These are phyloP conservation scores for Mortierella sp. DNA, from an alignment of 371 early-diverging fungal species.

Conservation along the genomic window DNA sequence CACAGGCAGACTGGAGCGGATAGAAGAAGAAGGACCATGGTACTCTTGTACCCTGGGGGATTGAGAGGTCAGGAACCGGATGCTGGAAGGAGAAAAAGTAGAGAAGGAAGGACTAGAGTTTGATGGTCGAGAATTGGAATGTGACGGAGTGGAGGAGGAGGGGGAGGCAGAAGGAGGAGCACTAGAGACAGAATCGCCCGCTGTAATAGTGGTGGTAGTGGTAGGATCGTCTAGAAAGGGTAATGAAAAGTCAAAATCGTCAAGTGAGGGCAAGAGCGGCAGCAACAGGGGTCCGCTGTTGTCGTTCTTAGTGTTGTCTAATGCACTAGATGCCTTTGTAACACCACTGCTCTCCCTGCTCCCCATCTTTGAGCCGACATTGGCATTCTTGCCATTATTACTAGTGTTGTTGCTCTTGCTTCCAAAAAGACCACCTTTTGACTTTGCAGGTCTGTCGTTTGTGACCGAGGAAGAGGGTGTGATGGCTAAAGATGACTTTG, in stretches of 20 bases:
- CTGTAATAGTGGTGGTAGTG: neutral
- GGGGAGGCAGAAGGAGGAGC: slow-evolving; percentile 6
- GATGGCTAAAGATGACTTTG: slow-evolving; percentile 29
- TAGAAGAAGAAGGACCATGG: slow-evolving; percentile 12
- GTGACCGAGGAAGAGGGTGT: slow-evolving; percentile 12
- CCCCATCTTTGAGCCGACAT: slow-evolving; percentile 9
- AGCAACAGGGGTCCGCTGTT: slow-evolving; percentile 17
- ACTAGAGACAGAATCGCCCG: neutral
- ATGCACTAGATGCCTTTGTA: neutral
- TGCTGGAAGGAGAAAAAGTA: slow-evolving; percentile 25
- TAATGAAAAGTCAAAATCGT: slow-evolving; percentile 32
- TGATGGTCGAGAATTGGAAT: slow-evolving; percentile 21
- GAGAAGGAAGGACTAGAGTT: slow-evolving; percentile 14
- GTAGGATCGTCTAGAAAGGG: slow-evolving; percentile 29
- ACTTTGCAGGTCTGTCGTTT: slow-evolving; percentile 12
- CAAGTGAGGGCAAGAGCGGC: slow-evolving; percentile 31
- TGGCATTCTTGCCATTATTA: slow-evolving; percentile 8
- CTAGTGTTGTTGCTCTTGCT: slow-evolving; percentile 19
- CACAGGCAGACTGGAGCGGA: slow-evolving; percentile 9
- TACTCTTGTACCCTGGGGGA: slow-evolving; percentile 40
- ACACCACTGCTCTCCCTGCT: slow-evolving; percentile 7
- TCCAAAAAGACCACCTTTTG: slow-evolving; percentile 13
- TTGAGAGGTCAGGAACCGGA: slow-evolving; percentile 42
- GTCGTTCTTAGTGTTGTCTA: slow-evolving; percentile 5
- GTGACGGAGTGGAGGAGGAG: slow-evolving; percentile 11